Conservation (phyloP, 75 land plant species). For the Adiantum capillusveneris region DNA sequence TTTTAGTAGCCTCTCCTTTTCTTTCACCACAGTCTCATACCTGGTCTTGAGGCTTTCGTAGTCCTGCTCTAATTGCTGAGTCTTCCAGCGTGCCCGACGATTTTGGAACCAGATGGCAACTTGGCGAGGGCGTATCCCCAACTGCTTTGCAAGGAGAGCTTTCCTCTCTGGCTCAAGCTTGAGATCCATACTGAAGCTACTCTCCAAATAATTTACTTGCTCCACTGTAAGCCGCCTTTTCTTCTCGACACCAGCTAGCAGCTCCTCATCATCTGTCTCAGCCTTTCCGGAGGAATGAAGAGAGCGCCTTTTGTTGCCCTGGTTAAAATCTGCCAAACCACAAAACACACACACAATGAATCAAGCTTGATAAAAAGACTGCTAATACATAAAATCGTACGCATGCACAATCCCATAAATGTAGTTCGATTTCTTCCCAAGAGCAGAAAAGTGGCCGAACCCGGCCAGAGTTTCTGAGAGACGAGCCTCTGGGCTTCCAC, state of each 20-base stretch:
- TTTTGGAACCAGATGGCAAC: slow-evolving; percentile 14
- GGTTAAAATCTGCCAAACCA: neutral
- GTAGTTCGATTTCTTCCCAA: no score
- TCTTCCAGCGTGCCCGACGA: slow-evolving; percentile 8
- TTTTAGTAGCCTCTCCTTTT: neutral
- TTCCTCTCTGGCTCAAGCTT: slow-evolving; percentile 7
- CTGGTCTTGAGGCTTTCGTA: neutral
- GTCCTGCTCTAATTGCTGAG: neutral
- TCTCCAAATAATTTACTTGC: slow-evolving; percentile 1
- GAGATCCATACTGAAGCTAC: neutral
- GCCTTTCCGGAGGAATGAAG: neutral
- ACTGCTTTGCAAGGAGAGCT: slow-evolving; percentile 9
- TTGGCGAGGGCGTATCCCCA: slow-evolving; percentile 6
- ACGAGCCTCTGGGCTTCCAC: no score
- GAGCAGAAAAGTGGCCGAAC: no score
- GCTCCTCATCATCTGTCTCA: neutral
- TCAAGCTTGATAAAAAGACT: no score
- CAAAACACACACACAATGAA: neutral
- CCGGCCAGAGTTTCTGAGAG: no score
- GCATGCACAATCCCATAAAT: no score
- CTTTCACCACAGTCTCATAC: neutral
- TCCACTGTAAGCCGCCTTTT: neutral
- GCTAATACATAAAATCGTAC: no score
- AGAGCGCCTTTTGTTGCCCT: neutral
- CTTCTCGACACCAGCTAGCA: neutral